Conservation (phyloP, 2,329 filamentous ascomycete species). For the Meredithiella fracta region DNA sequence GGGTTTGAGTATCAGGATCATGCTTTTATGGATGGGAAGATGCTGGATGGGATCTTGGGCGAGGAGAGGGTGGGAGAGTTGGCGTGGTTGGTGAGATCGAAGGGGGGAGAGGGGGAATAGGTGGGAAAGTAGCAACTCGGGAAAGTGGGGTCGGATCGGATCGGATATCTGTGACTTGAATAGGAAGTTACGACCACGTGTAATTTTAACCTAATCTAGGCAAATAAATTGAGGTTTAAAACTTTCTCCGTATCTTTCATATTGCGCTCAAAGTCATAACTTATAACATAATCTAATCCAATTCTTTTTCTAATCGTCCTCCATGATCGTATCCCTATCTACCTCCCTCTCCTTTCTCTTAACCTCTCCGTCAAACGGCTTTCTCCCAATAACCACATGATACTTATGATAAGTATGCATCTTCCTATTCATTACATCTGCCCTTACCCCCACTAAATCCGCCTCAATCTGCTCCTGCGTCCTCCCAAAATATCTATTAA, state of each 20-base stretch:
- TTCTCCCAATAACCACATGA: constrained; percentile 35
- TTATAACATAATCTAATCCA: neutral
- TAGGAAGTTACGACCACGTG: neutral
- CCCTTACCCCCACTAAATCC: constrained; percentile 32
- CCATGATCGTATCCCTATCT: constrained; percentile 1
- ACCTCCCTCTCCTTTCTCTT: neutral
- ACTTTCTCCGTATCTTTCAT: neutral
- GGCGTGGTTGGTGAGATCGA: constrained; percentile 26
- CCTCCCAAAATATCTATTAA: constrained; percentile 25
- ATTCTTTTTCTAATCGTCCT: neutral
- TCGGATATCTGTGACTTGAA: neutral
- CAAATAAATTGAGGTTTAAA: neutral
- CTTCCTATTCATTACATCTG: constrained; percentile 28
- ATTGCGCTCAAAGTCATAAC: neutral
- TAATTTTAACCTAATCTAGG: too few relatives aligned
- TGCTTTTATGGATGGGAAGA: constrained; percentile 41
- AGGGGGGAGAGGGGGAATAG: constrained; percentile 12
- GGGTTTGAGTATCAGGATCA: constrained; percentile 53
- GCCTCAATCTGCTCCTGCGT: constrained; percentile 35
- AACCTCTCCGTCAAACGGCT: constrained; percentile 23
- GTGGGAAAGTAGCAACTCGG: neutral
- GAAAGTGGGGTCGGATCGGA: neutral
- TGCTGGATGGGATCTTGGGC: constrained; percentile 35
- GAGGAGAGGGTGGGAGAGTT: constrained; percentile 33
- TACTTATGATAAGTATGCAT: constrained; percentile 34